phyloP scores from a whole-genome alignment of 192 early-diverging fungal genomes.

The Backusella tuberculispora region DNA sequence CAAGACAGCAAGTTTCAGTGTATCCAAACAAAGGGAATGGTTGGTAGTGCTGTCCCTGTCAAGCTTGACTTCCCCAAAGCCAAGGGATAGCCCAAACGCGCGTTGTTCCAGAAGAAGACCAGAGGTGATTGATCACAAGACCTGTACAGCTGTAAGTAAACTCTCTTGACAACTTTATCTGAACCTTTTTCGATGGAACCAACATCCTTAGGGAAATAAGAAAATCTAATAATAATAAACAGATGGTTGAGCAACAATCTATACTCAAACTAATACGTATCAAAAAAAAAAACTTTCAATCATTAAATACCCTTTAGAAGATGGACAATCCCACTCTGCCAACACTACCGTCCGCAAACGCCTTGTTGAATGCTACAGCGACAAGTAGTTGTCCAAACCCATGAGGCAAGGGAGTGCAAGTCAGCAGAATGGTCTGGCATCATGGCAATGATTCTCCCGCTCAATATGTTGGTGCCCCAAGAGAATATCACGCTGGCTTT shows the following conservation, averaged over 20 bases:
- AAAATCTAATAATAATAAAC: background rate
- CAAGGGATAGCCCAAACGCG: slow-evolving; percentile 23
- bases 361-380: background rate
- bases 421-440: slow-evolving; percentile 8
- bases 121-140: background rate
- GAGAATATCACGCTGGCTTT: slow-evolving; percentile 17
- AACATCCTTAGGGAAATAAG: background rate
- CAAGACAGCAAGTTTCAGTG: slow-evolving; percentile 26
- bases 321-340: slow-evolving; percentile 16
- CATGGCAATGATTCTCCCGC: slow-evolving; percentile 13
- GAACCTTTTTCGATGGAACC: background rate
- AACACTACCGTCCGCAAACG: background rate
- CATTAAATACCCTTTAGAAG: background rate
- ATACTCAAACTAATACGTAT: background rate
- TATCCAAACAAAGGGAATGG: slow-evolving; percentile 32
- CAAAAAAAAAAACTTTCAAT: slow-evolving; percentile 13
- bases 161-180: slow-evolving; percentile 12
- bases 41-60: slow-evolving; percentile 25
- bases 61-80: slow-evolving; percentile 32
- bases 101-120: slow-evolving; percentile 11
- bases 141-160: slow-evolving; percentile 1
- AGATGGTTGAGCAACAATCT: background rate
- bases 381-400: slow-evolving; percentile 13
- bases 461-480: background rate
- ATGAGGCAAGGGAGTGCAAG: background rate